A percentile compares a stretch with the other conserved stretches of the same genome.
Evolutionary conservation across 2,329 filamentous ascomycete genomes (phyloP).

Genomic region (Aspergillus brasiliensis): DNA sequence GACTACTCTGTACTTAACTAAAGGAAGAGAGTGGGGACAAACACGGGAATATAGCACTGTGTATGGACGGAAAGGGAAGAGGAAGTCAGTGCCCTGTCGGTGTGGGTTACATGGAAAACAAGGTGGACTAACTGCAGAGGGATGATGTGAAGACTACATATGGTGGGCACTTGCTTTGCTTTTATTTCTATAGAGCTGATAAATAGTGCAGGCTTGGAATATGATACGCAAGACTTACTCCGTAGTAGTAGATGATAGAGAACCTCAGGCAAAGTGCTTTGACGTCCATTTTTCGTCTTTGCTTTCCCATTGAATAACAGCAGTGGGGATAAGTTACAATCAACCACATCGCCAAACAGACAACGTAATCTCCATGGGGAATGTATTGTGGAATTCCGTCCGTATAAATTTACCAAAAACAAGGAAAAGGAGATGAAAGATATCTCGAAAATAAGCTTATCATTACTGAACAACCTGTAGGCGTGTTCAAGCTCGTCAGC

Average conservation of each 20-base stretch:
- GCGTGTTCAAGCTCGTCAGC: conserved; percentile 27
- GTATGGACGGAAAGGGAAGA: too few species aligned
- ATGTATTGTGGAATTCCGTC: conserved; percentile 27
- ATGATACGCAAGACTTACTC: background rate
- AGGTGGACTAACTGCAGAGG: too few species aligned
- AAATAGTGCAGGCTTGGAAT: background rate
- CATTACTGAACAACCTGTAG: conserved; percentile 38
- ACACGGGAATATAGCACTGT: too few species aligned
- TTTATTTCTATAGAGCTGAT: too few species aligned
- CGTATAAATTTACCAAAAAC: conserved; percentile 24
- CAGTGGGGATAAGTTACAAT: background rate
- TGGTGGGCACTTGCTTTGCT: too few species aligned
- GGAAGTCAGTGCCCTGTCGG: too few species aligned
- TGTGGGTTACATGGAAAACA: too few species aligned
- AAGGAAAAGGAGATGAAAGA: background rate
- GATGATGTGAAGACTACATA: too few species aligned
- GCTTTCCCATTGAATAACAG: background rate
- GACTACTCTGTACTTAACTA: too few species aligned
- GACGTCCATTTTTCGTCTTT: background rate
- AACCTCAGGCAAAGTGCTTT: background rate
- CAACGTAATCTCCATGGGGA: conserved; percentile 8
- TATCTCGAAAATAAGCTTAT: conserved; percentile 13
- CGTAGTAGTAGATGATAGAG: background rate
- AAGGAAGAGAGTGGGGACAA: too few species aligned
- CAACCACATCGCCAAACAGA: conserved; percentile 8